These are phyloP conservation scores for Boletus semigastroideus DNA, from an alignment of 1,284 basidiomycete species.

Conservation along the genomic window DNA sequence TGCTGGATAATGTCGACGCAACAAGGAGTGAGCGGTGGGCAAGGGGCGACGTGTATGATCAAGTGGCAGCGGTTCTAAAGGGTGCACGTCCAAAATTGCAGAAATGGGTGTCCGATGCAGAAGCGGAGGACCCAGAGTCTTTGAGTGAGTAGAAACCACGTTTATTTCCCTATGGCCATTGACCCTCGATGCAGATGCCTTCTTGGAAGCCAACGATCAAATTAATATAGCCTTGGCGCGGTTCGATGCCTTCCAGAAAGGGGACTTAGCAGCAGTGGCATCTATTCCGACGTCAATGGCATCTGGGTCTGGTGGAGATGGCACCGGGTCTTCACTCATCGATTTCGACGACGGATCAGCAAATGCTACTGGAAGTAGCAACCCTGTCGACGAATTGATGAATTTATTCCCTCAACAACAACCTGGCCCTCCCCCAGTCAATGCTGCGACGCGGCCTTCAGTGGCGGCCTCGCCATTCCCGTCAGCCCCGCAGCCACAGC, in stretches of 20 bases:
- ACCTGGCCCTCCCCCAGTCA: constrained; percentile 26
- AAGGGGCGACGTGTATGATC: constrained; percentile 94
- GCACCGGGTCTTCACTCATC: constrained; percentile 57
- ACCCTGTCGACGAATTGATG: constrained; percentile 54
- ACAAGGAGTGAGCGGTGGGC: constrained; percentile 71
- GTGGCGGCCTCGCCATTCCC: constrained; percentile 17
- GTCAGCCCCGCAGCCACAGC: constrained; percentile 19
- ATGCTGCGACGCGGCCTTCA: constrained; percentile 25
- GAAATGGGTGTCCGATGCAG: constrained; percentile 97
- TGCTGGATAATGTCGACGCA: constrained; percentile 90
- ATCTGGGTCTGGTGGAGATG: constrained; percentile 27
- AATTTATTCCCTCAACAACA: constrained; percentile 48
- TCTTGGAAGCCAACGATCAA: constrained; percentile 95
- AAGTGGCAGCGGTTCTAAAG: constrained; percentile 85
- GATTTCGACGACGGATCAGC: constrained; percentile 63
- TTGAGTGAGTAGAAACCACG: constrained; percentile 57
- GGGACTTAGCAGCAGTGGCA: constrained; percentile 69
- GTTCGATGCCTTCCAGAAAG: constrained; percentile 90
- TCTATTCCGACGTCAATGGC: constrained; percentile 65
- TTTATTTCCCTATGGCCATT: background rate
- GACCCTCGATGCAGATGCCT: constrained; percentile 63
- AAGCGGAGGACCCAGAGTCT: constrained; percentile 77
- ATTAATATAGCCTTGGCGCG: constrained; percentile 91
- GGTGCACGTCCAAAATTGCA: constrained; percentile 93
- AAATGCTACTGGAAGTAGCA: constrained; percentile 17